A percentile compares a stretch with the other conserved stretches of the same genome.
Conservation (phyloP, 345 rosid genomes). For the Combretum micranthum region DNA sequence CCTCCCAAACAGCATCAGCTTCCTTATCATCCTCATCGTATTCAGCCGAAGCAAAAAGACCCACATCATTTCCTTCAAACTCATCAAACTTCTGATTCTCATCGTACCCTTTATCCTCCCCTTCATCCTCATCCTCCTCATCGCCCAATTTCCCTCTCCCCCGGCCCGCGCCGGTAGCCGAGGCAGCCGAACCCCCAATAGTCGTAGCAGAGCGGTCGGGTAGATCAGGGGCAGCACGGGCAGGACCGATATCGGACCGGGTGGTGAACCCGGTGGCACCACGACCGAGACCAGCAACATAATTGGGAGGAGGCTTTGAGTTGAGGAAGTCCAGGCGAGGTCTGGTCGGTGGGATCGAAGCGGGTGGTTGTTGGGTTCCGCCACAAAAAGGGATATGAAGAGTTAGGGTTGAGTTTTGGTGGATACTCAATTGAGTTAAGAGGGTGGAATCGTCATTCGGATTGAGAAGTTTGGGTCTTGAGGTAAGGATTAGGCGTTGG, state of each 20-base stretch:
- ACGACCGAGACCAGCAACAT: slow-evolving; percentile 95
- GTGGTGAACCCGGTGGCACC: slow-evolving; percentile 98
- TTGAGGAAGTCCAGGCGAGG: slow-evolving; percentile 83
- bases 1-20: slow-evolving; percentile 95
- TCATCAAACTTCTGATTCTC: slow-evolving; percentile 97
- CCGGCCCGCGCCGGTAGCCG: slow-evolving; percentile 47
- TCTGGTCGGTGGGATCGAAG: slow-evolving; percentile 33
- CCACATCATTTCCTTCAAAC: slow-evolving; percentile 92
- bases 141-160: slow-evolving; percentile 63
- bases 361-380: slow-evolving; percentile 29
- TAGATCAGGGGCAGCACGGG: slow-evolving; percentile 87
- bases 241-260: slow-evolving; percentile 94
- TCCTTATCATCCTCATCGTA: slow-evolving; percentile 92
- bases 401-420: slow-evolving; percentile 38
- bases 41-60: slow-evolving; percentile 85
- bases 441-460: slow-evolving; percentile 19
- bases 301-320: slow-evolving; percentile 76
- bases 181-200: slow-evolving; percentile 41
- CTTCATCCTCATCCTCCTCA: slow-evolving; percentile 81
- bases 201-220: slow-evolving; percentile 71
- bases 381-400: slow-evolving; percentile 52
- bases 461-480: neutral
- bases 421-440: slow-evolving; percentile 45
- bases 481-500: slow-evolving; percentile 31
- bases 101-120: slow-evolving; percentile 81